Percentiles rank a stretch among this genome's conserved stretches.
Conservation (phyloP, 2,329 filamentous ascomycete genomes). For the Aspergillus pseudoterreus region DNA sequence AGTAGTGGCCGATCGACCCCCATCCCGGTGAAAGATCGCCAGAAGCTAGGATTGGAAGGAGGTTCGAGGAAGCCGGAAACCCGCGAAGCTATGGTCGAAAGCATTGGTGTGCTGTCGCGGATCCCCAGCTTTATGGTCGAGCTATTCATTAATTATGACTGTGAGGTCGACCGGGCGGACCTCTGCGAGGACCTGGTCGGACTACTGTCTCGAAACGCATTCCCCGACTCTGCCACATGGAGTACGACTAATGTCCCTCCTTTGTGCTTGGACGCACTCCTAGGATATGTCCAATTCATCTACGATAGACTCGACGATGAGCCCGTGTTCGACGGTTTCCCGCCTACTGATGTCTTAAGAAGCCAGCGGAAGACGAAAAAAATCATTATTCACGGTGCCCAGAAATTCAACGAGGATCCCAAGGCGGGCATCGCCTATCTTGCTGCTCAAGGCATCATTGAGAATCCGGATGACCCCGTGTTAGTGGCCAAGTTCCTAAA, state of each 20-base stretch:
- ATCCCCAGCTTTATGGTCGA: conserved; percentile 95
- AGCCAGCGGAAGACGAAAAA: conserved; percentile 77
- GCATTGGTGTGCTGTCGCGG: conserved; percentile 81
- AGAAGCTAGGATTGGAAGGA: conserved; percentile 88
- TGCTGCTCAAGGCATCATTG: conserved; percentile 79
- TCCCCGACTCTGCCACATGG: conserved; percentile 97
- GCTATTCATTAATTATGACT: conserved; percentile 97
- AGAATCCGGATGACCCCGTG: conserved; percentile 67
- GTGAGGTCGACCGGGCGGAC: conserved; percentile 84
- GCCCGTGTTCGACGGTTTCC: conserved; percentile 61
- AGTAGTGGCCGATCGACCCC: conserved; percentile 83
- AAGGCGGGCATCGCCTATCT: conserved; percentile 85
- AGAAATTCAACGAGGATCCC: conserved; percentile 92
- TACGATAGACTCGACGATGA: conserved; percentile 77
- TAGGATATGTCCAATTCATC: conserved; percentile 89
- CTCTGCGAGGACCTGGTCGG: conserved; percentile 95
- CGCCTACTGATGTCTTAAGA: conserved; percentile 61
- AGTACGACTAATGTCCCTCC: conserved; percentile 98
- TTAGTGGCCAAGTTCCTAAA: conserved; percentile 82
- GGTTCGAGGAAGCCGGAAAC: conserved; percentile 90
- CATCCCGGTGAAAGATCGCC: conserved; percentile 85
- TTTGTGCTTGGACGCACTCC: conserved; percentile 83
- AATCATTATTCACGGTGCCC: conserved; percentile 80
- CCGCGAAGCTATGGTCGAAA: conserved; percentile 97
- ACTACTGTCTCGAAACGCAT: conserved; percentile 84